Evolutionary conservation across 108 stramenopile genomes (phyloP).

Genomic region (Halocafeteria seosinensis): DNA sequence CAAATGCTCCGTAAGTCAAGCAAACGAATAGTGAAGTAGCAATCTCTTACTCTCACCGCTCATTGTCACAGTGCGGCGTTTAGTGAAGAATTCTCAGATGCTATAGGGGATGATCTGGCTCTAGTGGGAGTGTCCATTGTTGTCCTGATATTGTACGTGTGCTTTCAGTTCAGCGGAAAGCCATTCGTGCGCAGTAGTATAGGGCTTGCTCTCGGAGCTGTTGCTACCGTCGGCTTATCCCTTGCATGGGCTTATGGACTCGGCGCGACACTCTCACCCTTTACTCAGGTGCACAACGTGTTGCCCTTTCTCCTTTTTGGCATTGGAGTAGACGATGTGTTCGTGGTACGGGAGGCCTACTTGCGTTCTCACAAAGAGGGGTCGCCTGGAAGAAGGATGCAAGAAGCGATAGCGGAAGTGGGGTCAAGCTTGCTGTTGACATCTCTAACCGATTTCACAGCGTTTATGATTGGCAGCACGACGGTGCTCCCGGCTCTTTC

Average conservation of each 20-base stretch:
- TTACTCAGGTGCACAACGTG: constrained; percentile 23
- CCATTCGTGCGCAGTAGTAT: neutral
- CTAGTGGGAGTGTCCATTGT: constrained; percentile 17
- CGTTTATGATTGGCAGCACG: constrained; percentile 16
- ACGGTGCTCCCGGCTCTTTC: constrained; percentile 20
- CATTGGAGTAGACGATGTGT: constrained; percentile 24
- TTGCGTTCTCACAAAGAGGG: neutral
- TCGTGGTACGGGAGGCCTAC: constrained; percentile 19
- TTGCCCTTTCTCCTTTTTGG: constrained; percentile 22
- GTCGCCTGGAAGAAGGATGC: neutral
- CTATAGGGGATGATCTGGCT: constrained; percentile 16
- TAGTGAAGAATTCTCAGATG: too few species aligned
- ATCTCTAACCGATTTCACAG: constrained; percentile 21
- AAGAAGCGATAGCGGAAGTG: constrained; percentile 8
- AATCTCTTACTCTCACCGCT: too few species aligned
- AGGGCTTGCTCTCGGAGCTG: constrained; percentile 9
- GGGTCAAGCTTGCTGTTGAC: constrained; percentile 16
- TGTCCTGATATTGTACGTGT: constrained; percentile 17
- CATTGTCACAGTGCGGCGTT: too few species aligned
- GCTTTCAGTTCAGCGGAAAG: constrained; percentile 12
- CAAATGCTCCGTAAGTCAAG: too few species aligned
- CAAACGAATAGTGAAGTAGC: too few species aligned
- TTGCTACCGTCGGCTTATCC: constrained; percentile 13
- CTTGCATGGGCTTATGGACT: constrained; percentile 3
- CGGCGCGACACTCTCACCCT: neutral